Evolutionary conservation across 352 stramenopile genomes (phyloP), one percentile per base, ranked within the genome.

Genomic region (Phytophthora pistaciae): DNA sequence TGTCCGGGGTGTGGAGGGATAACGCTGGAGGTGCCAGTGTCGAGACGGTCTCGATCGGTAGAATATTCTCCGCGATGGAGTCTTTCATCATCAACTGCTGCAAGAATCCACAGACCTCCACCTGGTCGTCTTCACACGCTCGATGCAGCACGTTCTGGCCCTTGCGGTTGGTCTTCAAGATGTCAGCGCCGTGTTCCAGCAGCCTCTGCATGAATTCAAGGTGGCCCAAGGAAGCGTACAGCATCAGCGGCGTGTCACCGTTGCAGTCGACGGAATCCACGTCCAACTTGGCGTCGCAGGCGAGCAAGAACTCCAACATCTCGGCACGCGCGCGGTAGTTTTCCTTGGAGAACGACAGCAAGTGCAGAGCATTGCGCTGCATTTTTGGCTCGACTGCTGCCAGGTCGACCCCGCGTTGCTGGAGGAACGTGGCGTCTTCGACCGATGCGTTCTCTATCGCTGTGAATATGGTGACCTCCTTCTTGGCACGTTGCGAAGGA

Each of bases 111-210:
- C 80, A 86, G 31, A 83, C 61, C 64, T 94, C 86, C 7, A 88
- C 79, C 56, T 92, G 86, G 49, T 94, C 86, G 13, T 78, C 56
- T 10, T 84, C 75, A 36, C 86, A 94, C 18, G 83, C 86, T 20
- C 68, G 71, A 73, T 94, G 84, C n/a, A 92, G 66, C 2, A 83
- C 79, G 14, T 80, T 91, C 36, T 80, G 72, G 1, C 72, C 77
- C 16, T 71, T 77, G 5, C 25, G 49, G 49, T 83, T 80, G 11
- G 42, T 66, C 42, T 68, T n/a, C 18, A 66, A 57, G 29, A 83
- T 55, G 2, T 85, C 58, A 29, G 75, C 76, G 20, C 70, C 66
- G 33, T 60, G 38, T n/a, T 64, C 54, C 5, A 85, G 38, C 42
- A 91, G 42, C 21, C 66, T 74, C 4, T 83, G 57, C 46, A 88